A percentile compares a stretch with the other conserved stretches of the same genome.
Evolutionary conservation across 257 asterid genomes (phyloP).

Genomic region (Verbascum thapsus): DNA sequence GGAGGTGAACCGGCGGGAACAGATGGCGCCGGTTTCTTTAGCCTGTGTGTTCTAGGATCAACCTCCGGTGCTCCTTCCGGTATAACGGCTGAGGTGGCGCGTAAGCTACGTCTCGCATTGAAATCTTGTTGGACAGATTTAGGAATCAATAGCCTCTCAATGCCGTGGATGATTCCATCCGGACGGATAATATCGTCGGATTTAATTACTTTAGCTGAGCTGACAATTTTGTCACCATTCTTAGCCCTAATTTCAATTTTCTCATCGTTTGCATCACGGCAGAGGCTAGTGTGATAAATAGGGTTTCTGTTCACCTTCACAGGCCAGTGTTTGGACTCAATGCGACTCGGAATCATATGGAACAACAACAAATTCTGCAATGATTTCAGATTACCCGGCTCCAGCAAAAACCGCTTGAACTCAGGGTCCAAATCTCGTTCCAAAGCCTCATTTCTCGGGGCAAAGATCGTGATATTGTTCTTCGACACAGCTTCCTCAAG

Average conservation of each 20-base stretch:
- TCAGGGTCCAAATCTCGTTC: constrained; percentile 89
- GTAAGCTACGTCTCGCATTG: constrained; percentile 70
- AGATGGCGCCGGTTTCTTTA: constrained; percentile 54
- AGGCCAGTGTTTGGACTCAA: constrained; percentile 55
- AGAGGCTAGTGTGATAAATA: constrained; percentile 48
- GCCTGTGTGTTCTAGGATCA: constrained; percentile 78
- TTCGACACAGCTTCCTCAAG: constrained; percentile 74
- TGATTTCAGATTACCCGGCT: constrained; percentile 78
- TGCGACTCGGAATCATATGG: constrained; percentile 84
- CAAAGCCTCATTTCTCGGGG: constrained; percentile 81
- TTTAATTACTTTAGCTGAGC: constrained; percentile 45
- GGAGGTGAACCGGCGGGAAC: constrained; percentile 76
- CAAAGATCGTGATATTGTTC: constrained; percentile 87
- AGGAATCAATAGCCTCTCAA: constrained; percentile 72
- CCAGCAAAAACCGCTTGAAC: constrained; percentile 75
- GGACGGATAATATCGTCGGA: constrained; percentile 73
- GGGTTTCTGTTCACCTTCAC: background rate
- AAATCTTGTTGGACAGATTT: constrained; percentile 83
- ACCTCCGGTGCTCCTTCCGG: constrained; percentile 90
- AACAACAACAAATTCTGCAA: constrained; percentile 73
- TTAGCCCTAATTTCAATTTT: constrained; percentile 34
- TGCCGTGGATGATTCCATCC: constrained; percentile 94
- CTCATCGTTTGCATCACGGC: constrained; percentile 48
- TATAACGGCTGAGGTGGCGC: constrained; percentile 70
- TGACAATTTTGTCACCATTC: constrained; percentile 47